These are phyloP conservation scores for Trichophyton verrucosum DNA, from an alignment of 2,329 filamentous ascomycete species.

Conservation along the genomic window DNA sequence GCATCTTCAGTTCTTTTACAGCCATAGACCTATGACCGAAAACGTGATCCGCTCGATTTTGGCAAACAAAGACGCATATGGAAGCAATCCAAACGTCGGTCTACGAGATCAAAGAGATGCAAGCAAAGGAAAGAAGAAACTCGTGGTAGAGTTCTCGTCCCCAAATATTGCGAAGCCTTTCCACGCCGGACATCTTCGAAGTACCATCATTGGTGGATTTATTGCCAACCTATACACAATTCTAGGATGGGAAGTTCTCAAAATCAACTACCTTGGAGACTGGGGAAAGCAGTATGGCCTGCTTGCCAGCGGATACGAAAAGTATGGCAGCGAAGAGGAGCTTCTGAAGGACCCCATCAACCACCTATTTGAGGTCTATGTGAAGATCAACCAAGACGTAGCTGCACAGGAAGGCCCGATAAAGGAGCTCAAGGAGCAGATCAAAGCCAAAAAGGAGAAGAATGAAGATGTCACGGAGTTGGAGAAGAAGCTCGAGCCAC, in stretches of 20 bases:
- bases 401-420: constrained; percentile 45
- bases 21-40: constrained; percentile 42
- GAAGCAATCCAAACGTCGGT: constrained; percentile 47
- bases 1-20: constrained; percentile 56
- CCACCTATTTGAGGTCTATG: constrained; percentile 54
- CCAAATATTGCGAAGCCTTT: constrained; percentile 58
- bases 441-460: constrained; percentile 38
- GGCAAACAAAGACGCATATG: constrained; percentile 45
- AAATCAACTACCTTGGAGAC: constrained; percentile 56
- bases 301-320: constrained; percentile 49
- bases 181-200: constrained; percentile 52
- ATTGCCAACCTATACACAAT: constrained; percentile 49
- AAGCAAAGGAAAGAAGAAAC: constrained; percentile 44
- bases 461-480: constrained; percentile 37
- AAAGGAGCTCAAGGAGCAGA: constrained; percentile 42
- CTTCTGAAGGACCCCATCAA: constrained; percentile 50
- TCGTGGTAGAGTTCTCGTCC: constrained; percentile 54
- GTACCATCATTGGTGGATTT: constrained; percentile 56
- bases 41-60: constrained; percentile 49
- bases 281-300: constrained; percentile 59
- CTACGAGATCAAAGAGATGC: constrained; percentile 46
- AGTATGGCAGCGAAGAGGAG: constrained; percentile 49
- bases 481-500: constrained; percentile 37
- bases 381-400: constrained; percentile 49
- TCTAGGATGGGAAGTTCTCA: constrained; percentile 50